phyloP scores from a whole-genome alignment of 2,329 filamentous ascomycete genomes.

The Paracoccidioides lutzii region DNA sequence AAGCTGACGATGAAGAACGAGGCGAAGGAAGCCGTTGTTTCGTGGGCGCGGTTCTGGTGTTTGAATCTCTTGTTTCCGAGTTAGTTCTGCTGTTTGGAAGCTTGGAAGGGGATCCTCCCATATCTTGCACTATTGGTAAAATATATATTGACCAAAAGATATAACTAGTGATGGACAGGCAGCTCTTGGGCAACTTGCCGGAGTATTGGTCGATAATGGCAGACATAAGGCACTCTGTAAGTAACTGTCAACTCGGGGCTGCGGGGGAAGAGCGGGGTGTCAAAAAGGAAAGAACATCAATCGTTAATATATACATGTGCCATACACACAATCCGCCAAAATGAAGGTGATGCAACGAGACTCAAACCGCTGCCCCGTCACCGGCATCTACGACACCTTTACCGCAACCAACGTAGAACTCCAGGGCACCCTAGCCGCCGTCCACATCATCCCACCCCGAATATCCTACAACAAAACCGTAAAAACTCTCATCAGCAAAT shows the following conservation, averaged over 20 bases:
- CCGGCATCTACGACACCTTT: background rate
- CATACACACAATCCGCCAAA: background rate
- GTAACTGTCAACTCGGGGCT: too few species aligned
- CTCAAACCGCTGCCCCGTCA: slow-evolving; percentile 2
- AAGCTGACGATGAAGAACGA: background rate
- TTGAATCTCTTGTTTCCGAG: slow-evolving; percentile 5
- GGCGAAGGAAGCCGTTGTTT: background rate
- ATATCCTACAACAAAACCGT: background rate
- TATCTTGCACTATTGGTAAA: background rate
- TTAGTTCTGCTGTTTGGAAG: background rate
- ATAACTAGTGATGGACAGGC: too few species aligned
- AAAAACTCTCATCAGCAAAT: background rate
- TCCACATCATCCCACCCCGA: slow-evolving; percentile 4
- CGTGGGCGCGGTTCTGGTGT: slow-evolving; percentile 1
- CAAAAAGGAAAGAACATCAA: too few species aligned
- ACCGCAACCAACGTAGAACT: background rate
- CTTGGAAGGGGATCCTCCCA: background rate
- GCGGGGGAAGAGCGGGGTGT: too few species aligned
- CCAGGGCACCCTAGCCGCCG: background rate
- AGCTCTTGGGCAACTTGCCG: too few species aligned
- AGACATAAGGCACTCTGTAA: too few species aligned
- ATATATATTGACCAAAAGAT: background rate
- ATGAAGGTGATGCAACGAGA: slow-evolving; percentile 1
- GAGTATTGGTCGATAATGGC: too few species aligned
- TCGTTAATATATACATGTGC: background rate